These are phyloP conservation scores for Rhizoctonia solani DNA, from an alignment of 1,284 basidiomycete species.

Conservation along the genomic window DNA sequence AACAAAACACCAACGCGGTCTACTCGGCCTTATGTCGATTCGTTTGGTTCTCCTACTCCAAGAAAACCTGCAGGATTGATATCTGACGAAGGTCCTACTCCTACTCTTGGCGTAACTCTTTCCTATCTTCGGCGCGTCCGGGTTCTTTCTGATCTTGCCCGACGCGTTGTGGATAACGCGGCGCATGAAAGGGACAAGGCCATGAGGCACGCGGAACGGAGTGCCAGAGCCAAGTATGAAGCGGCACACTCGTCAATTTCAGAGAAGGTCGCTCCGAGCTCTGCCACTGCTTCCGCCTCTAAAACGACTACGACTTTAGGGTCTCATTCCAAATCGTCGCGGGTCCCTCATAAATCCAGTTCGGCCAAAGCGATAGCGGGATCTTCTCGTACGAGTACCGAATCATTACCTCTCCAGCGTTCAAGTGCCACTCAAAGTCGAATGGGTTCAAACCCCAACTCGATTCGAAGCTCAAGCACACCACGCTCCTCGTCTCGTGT, in stretches of 20 bases:
- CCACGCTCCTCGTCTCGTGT: conserved; percentile 1
- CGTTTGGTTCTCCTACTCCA: conserved; percentile 20
- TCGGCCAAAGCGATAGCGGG: not conserved
- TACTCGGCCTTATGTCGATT: not conserved
- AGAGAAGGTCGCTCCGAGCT: not conserved
- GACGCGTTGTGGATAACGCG: conserved; percentile 25
- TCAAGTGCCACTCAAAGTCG: not conserved
- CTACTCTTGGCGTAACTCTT: conserved; percentile 18
- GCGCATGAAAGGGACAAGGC: conserved; percentile 25
- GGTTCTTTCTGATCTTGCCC: conserved; percentile 22
- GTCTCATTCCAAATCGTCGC: not conserved
- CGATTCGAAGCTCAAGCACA: not conserved
- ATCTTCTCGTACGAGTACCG: not conserved
- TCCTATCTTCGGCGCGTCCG: conserved; percentile 24
- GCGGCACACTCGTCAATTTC: not conserved
- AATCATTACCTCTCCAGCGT: not conserved
- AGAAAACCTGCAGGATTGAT: not conserved
- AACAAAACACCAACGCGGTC: conserved; percentile 17
- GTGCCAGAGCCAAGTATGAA: conserved; percentile 22
- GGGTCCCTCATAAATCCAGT: not conserved
- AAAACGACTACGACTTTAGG: not conserved
- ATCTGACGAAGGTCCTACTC: not conserved
- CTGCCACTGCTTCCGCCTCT: not conserved
- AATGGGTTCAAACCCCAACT: not conserved
- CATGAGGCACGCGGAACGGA: conserved; percentile 17